Base-by-base conservation (phyloP, 306 rosid genomes). In the Dalbergia oliveri region DNA sequence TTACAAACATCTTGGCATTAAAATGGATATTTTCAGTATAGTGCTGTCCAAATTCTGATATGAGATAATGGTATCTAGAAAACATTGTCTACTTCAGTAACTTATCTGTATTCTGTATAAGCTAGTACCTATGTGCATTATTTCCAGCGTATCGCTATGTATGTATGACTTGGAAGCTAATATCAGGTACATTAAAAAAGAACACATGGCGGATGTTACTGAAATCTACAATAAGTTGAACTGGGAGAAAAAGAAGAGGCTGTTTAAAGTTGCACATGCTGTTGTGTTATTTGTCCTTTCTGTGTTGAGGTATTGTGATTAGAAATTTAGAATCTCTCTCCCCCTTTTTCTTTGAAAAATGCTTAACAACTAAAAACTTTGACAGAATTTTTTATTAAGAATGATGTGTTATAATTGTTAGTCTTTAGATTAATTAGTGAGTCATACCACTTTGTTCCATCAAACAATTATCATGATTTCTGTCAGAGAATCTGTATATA, bases 161-260 rank as follows among this genome's bases (percentile, higher is more conserved):
- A 50, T 84, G 60, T 33, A 9, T 84, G 76, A 64, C 73, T 11
- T 72, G 65, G 65, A 75, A 81, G 45, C 82, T 68, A 23, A n/a
- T 86, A 43, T 78, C 89, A 95, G 98, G 88, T 95, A 83, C 85
- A 18, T 84, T 51, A 82, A 58, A 69, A 70, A 86, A 54, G 80
- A 83, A 18, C 90, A 95, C 79, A 72, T 90, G 18, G 73, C 93
- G 1, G 98, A 95, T 81, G 99, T 93, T 66, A 95, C 99, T 2
- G 99, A 95, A 86, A 93, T 95, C 80, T 95, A 87, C 85, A 93
- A 79, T 53, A 89, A 91, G 58, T 82, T 95, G 81, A 89, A 76
- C 70, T 64, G 81, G 87, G 99, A 95, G 88, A 95, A 93, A 86
- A 91, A 72, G 79, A 87, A 56, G 79, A 87, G 97, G 47, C 76